These are phyloP conservation scores for Pythium aphanidermatum DNA, from an alignment of 352 stramenopile genomes.

Conservation along the genomic window DNA sequence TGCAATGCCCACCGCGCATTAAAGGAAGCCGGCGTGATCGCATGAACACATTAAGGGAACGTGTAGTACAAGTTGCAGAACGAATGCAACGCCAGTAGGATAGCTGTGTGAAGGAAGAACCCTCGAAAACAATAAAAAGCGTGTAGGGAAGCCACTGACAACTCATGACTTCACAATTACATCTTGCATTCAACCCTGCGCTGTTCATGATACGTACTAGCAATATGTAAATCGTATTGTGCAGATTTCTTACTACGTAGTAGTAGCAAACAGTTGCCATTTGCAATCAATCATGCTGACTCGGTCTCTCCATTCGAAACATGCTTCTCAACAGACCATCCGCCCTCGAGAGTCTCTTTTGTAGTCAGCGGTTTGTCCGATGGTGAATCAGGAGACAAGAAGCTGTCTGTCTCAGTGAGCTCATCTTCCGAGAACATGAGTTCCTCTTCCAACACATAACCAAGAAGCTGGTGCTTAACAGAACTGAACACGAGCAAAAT, in stretches of 20 bases:
- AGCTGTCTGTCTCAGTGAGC: slow-evolving; percentile 62
- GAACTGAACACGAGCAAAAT: slow-evolving; percentile 30
- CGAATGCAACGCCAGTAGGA: no score
- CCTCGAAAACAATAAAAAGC: slow-evolving; percentile 10
- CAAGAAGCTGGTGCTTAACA: slow-evolving; percentile 75
- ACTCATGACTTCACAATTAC: background rate
- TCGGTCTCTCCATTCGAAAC: slow-evolving; percentile 46
- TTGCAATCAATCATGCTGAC: slow-evolving; percentile 33
- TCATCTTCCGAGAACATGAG: slow-evolving; percentile 64
- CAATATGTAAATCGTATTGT: background rate
- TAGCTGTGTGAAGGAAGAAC: slow-evolving; percentile 1
- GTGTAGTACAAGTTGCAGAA: slow-evolving; percentile 15
- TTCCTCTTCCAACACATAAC: slow-evolving; percentile 79
- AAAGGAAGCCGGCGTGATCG: slow-evolving; percentile 70
- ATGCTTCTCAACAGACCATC: slow-evolving; percentile 82
- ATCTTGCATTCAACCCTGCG: background rate
- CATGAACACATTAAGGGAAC: slow-evolving; percentile 27
- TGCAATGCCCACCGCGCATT: slow-evolving; percentile 74
- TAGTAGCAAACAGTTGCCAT: background rate
- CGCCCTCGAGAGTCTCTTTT: slow-evolving; percentile 71
- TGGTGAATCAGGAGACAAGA: slow-evolving; percentile 45
- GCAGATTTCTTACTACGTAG: slow-evolving; percentile 3
- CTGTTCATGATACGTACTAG: background rate
- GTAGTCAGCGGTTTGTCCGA: slow-evolving; percentile 36
- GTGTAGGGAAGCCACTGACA: slow-evolving; percentile 12